Evolutionary conservation across 176 grass and related monocot species (phyloP).

Genomic region (Zizania latifolia): DNA sequence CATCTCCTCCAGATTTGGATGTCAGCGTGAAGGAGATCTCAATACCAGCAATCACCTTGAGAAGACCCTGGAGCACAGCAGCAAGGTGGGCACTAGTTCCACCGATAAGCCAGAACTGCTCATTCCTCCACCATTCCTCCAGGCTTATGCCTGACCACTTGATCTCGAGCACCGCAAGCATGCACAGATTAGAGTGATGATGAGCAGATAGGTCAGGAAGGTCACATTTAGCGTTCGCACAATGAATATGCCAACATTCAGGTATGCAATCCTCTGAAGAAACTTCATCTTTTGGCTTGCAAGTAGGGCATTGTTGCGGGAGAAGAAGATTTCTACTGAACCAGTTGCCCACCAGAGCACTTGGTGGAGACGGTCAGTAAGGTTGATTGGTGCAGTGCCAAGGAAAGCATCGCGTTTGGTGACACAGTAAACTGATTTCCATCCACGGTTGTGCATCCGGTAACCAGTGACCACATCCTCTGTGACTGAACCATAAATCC

Average conservation of each 20-base stretch:
- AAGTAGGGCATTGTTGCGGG: conserved; percentile 81
- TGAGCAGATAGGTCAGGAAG: conserved; percentile 82
- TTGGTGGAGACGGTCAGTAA: conserved; percentile 95
- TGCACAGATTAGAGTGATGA: conserved; percentile 63
- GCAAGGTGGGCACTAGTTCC: conserved; percentile 89
- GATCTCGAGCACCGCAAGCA: conserved; percentile 81
- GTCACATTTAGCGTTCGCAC: conserved; percentile 62
- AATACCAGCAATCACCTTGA: conserved; percentile 89
- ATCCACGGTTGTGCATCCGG: conserved; percentile 97
- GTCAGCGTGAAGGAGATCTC: conserved; percentile 99
- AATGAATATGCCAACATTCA: conserved; percentile 98
- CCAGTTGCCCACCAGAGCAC: conserved; percentile 98
- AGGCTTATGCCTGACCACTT: conserved; percentile 88
- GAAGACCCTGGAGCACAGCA: conserved; percentile 81
- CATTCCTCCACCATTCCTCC: conserved; percentile 98
- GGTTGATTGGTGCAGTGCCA: conserved; percentile 88
- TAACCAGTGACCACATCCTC: conserved; percentile 99
- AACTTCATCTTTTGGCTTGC: conserved; percentile 83
- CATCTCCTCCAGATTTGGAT: conserved; percentile 75
- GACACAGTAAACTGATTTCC: conserved; percentile 97
- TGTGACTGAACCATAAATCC: conserved; percentile 97
- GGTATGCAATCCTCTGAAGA: conserved; percentile 79
- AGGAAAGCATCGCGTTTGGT: conserved; percentile 95
- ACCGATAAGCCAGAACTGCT: conserved; percentile 98
- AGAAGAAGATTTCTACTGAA: conserved; percentile 99